Conservation (phyloP, 768 basidiomycete genomes). For the Pisolithus microcarpus region DNA sequence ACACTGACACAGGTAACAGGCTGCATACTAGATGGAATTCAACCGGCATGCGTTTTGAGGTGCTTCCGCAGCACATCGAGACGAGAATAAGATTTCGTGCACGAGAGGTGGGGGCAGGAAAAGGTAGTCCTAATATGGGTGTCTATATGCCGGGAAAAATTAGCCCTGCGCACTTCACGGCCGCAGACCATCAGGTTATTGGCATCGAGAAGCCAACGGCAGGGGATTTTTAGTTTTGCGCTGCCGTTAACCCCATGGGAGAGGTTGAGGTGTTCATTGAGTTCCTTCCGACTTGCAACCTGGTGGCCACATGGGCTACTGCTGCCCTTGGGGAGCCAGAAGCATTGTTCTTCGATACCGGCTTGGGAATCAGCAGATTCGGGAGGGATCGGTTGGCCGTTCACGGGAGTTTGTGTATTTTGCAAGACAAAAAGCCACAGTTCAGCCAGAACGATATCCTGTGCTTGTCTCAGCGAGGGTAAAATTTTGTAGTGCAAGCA, state of each 20-base stretch:
- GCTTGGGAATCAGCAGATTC: no score
- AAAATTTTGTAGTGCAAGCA: no score
- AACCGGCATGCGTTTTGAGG: background rate
- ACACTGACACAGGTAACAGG: no score
- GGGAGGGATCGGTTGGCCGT: no score
- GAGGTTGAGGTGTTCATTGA: background rate
- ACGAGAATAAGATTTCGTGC: slow-evolving; percentile 3
- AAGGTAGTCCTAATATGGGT: background rate
- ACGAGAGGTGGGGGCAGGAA: background rate
- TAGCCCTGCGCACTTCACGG: background rate
- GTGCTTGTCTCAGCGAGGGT: no score
- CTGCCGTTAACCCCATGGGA: background rate
- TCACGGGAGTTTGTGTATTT: no score
- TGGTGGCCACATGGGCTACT: background rate
- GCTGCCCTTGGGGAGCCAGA: background rate
- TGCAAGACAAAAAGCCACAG: no score
- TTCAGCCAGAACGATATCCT: no score
- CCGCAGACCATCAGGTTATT: background rate
- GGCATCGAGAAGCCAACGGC: background rate
- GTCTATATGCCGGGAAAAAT: slow-evolving; percentile 3
- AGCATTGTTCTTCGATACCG: background rate
- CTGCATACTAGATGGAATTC: background rate
- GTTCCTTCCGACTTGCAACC: background rate
- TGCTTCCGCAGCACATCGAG: slow-evolving; percentile 3
- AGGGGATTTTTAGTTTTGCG: background rate